Base-by-base conservation (phyloP, 306 rosid species). In the Corylus americana region DNA sequence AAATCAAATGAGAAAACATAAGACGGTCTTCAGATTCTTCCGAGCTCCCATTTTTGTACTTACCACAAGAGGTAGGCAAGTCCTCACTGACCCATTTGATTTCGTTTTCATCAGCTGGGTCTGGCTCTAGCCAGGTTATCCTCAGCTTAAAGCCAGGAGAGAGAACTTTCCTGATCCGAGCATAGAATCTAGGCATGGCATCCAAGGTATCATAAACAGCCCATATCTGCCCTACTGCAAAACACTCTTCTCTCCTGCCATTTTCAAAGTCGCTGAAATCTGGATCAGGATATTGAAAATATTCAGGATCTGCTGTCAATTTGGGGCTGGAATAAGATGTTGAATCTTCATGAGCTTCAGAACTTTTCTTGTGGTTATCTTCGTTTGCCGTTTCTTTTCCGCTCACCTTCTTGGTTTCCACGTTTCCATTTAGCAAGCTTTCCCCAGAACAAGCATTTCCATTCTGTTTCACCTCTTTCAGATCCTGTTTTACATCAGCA, bases 161-260 rank as follows among this genome's bases (percentile, higher is more conserved):
- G 39, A 81, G 35, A 66, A 91, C 91, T 86, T 84, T 89, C 83
- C 44, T 88, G 55, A 95, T 91, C 77, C 77, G 11, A 80, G 95
- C 93, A 79, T 92, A 95, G 90, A 82, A 90, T 86, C 98, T 91
- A 66, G 98, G 98, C 98, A 95, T 91, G 77, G 89, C 97, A 83
- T 90, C 91, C 59, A 25, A 1, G 64, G 73, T 72, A 77, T 92
- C 97, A 82, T 92, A 95, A 79, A 82, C n/a, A 82, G 97, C 95
- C 98, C 98, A 95, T 66, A 89, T 80, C 89, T 95, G 98, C 79
- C 94, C 97, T 4, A 14, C 79, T 64, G 74, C 68, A 84, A 95
- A 95, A 50, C 81, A 77, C 35, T 70, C 93, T 44, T 78, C 85
- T 70, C 71, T 80, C 85, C 92, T 89, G 72, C 79, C 84, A 70